Base-by-base conservation (phyloP, 352 stramenopile genomes). In the Pythium coloratum region DNA sequence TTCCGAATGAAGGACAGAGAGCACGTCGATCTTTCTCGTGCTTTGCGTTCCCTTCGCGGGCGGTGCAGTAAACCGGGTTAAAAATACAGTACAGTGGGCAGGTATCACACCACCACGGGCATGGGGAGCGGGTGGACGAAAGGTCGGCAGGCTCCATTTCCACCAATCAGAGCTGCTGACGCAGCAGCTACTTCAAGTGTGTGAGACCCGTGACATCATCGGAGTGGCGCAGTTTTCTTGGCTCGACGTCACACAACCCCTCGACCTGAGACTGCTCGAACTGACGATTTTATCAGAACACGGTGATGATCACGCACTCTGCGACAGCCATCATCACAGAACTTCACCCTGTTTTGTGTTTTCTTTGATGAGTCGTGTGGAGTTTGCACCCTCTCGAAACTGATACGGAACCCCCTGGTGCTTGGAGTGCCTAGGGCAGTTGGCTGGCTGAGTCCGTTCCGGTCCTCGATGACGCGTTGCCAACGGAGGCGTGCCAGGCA, bases 171-270 rank as follows among this genome's bases (percentile, higher is more conserved):
- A 49, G 30, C 3, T 6, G 34, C 6, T 14, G n/a, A 26, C 18
- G 24, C 9, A 33, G 26, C 16, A 50, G 38, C 58, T 63, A 66
- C 65, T 71, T 71, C 65, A 71, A 71, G 65, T 71, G 55, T 24
- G n/a, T 7, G 53, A n/a, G 38, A 24, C 20, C 40, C 65, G 58
- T 71, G 65, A 71, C 65, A 71, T 71, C 65, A 71, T 71, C 47
- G 33, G 8, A 24, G n/a, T 51, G 58, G 18, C 36, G 44, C 38
- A 59, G 61, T 30, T 51, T 49, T 44, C 50, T 55, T 6, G 14
- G 42, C 56, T 26, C 57, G 50, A 42, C 65, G 65, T 71, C 65
- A 71, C 65, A 71, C 65, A 58, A 71, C 42, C 32, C 28, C 26
- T 66, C 65, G 47, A 66, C 49, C 55, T 58, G 32, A 46, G 51